Evolutionary conservation across 768 basidiomycete species (phyloP).

Genomic region (Gautieria morchelliformis): DNA sequence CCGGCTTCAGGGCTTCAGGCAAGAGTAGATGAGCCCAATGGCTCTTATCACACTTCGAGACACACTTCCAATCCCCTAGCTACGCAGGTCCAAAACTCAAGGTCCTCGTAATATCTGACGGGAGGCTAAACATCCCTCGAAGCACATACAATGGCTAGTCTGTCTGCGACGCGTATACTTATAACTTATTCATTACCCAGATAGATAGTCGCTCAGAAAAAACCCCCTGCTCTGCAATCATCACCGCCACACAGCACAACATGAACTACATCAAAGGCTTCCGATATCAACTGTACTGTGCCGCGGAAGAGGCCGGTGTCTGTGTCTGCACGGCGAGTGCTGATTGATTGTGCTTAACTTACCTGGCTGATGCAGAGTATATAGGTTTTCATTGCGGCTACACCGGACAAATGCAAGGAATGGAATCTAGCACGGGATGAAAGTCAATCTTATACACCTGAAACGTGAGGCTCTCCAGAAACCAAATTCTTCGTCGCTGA

Average conservation of each 20-base stretch:
- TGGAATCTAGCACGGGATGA: conserved; percentile 57
- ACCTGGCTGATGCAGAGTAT: conserved; percentile 13
- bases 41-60: conserved; percentile 48
- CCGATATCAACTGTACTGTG: conserved; percentile 96
- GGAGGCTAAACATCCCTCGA: conserved; percentile 52
- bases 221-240: conserved; percentile 73
- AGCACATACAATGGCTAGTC: conserved; percentile 63
- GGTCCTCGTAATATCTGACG: conserved; percentile 58
- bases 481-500: background rate
- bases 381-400: conserved; percentile 68
- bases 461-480: conserved; percentile 49
- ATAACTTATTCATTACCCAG: background rate
- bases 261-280: conserved; percentile 99
- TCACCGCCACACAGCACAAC: conserved; percentile 71
- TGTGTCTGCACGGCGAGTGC: conserved; percentile 76
- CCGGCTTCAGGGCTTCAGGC: conserved; percentile 82
- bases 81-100: conserved; percentile 45
- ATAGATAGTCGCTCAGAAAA: conserved; percentile 79
- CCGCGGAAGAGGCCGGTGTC: conserved; percentile 78
- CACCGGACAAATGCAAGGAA: conserved; percentile 62
- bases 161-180: background rate
- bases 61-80: conserved; percentile 34
- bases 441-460: conserved; percentile 44
- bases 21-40: conserved; percentile 69
- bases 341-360: conserved; percentile 4